Conservation (phyloP, 148 eudicot species). For the Nyssa sinensis region DNA sequence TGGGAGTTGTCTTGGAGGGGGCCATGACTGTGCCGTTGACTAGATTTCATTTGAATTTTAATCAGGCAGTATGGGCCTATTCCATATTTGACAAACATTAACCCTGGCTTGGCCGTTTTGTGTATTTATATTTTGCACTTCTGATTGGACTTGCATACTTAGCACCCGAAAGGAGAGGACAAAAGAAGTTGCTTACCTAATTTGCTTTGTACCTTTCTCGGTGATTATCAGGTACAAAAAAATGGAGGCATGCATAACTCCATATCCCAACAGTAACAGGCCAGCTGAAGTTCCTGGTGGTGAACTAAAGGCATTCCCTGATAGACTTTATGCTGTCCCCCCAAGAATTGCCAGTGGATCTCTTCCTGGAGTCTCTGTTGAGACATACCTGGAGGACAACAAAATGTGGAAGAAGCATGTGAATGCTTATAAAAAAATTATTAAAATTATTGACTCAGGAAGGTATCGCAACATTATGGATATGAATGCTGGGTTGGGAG, state of each 20-base stretch:
- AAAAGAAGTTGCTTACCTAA: not conserved
- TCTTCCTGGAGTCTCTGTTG: conserved; percentile 69
- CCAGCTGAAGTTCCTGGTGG: conserved; percentile 28
- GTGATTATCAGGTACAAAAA: conserved; percentile 81
- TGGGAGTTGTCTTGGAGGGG: not conserved
- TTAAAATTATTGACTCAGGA: conserved; percentile 74
- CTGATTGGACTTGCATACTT: not conserved
- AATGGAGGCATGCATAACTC: conserved; percentile 87
- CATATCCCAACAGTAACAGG: conserved; percentile 30
- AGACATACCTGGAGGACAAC: conserved; percentile 59
- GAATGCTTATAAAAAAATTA: conserved; percentile 67
- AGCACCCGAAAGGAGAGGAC: not conserved
- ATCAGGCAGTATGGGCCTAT: no score
- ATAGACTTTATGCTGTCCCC: conserved; percentile 80
- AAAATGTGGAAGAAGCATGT: conserved; percentile 83
- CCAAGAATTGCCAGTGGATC: conserved; percentile 80
- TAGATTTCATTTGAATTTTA: no score
- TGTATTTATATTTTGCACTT: not conserved
- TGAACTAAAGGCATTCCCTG: conserved; percentile 73
- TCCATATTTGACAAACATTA: not conserved
- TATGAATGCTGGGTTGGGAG: conserved; percentile 95
- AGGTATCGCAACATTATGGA: conserved; percentile 97
- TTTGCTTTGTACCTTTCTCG: not conserved
- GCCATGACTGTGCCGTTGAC: not conserved
- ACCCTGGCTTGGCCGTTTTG: not conserved